phyloP scores from a whole-genome alignment of 331 rosid genomes.

The Ulmus americana region DNA sequence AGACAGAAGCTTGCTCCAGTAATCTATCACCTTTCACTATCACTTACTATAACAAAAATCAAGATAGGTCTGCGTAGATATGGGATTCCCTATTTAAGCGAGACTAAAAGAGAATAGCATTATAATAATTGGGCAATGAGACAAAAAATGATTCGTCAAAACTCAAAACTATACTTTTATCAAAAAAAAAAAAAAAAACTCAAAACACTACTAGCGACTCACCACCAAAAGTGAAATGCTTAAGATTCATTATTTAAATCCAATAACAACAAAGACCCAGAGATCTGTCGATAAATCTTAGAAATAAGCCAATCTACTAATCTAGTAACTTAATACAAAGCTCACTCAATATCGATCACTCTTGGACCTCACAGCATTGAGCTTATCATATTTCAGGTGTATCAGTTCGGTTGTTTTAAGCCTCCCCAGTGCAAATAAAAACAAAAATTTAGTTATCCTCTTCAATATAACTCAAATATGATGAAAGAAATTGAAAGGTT shows the following conservation, averaged over 20 bases:
- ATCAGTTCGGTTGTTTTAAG: neutral
- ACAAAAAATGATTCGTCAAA: neutral
- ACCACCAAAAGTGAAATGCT: no score
- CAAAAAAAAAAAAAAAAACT: no score
- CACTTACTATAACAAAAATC: neutral
- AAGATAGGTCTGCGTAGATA: neutral
- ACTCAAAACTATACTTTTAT: neutral
- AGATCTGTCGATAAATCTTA: no score
- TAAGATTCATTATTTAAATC: no score
- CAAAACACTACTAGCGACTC: no score
- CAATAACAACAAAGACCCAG: neutral
- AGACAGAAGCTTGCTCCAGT: neutral
- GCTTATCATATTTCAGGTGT: neutral
- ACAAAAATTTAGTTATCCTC: neutral
- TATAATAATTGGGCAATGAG: neutral
- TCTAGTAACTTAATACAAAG: no score
- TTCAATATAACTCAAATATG: neutral
- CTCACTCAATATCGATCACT: neutral
- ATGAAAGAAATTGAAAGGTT: no score
- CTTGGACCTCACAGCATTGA: neutral
- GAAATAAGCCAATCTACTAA: neutral
- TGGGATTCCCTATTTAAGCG: neutral
- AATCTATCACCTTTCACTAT: neutral
- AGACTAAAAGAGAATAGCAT: neutral
- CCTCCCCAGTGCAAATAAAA: neutral